phyloP scores from a whole-genome alignment of 2,329 filamentous ascomycete species.

The Fusarium globosum region DNA sequence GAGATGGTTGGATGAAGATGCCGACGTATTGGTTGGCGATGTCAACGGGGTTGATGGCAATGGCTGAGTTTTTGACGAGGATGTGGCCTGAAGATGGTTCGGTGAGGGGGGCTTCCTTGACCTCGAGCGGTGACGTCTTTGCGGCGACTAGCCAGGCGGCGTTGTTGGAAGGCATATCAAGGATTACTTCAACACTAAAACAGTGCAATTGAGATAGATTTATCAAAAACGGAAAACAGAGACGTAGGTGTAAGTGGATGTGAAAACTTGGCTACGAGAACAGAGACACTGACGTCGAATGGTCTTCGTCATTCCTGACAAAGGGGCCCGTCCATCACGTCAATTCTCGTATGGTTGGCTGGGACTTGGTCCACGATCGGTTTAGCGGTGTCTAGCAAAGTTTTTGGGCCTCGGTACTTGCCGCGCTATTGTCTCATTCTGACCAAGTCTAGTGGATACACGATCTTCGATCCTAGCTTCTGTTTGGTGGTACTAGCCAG shows the following conservation, averaged over 20 bases:
- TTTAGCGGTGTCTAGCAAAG: constrained; percentile 14
- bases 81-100: constrained; percentile 22
- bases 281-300: background rate
- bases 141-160: constrained; percentile 19
- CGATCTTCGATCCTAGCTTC: background rate
- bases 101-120: constrained; percentile 26
- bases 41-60: constrained; percentile 50
- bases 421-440: background rate
- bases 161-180: constrained; percentile 22
- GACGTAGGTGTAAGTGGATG: background rate
- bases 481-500: background rate
- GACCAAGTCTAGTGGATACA: background rate
- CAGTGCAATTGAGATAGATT: background rate
- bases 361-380: constrained; percentile 7
- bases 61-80: constrained; percentile 45
- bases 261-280: background rate
- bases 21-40: constrained; percentile 38
- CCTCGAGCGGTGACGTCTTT: constrained; percentile 27
- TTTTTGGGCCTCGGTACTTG: constrained; percentile 1
- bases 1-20: background rate
- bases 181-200: fast-evolving
- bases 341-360: constrained; percentile 9
- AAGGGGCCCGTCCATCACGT: background rate
- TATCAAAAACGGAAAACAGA: background rate
- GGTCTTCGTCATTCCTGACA: background rate